Conservation (phyloP, 106 monocot species). For the Allium fistulosum region DNA sequence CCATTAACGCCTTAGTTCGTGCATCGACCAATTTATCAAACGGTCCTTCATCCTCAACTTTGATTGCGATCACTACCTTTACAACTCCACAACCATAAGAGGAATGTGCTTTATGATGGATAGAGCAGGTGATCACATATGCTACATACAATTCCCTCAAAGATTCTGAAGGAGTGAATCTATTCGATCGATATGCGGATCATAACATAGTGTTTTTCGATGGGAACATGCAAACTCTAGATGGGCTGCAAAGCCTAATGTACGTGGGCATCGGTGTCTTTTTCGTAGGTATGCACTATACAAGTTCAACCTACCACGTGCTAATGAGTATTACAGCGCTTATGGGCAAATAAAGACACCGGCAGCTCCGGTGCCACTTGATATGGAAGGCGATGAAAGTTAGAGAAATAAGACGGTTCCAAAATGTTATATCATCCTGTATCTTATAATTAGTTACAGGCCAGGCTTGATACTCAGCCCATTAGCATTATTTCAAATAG, state of each 20-base stretch:
- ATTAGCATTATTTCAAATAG: neutral
- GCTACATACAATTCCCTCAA: constrained; percentile 93
- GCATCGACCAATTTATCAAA: constrained; percentile 89
- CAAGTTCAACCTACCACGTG: constrained; percentile 67
- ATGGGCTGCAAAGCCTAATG: constrained; percentile 67
- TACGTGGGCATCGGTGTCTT: constrained; percentile 79
- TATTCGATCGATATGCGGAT: constrained; percentile 90
- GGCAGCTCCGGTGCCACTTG: constrained; percentile 20
- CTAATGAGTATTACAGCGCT: neutral
- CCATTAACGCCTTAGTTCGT: constrained; percentile 89
- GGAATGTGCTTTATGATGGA: constrained; percentile 99
- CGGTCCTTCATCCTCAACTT: constrained; percentile 93
- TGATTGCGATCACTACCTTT: constrained; percentile 97
- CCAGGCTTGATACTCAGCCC: neutral
- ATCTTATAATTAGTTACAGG: too few species aligned
- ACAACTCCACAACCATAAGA: constrained; percentile 70
- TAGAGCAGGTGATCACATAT: constrained; percentile 82
- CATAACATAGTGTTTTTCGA: constrained; percentile 99
- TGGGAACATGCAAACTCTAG: constrained; percentile 97
- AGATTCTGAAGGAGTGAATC: constrained; percentile 91
- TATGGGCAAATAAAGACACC: constrained; percentile 22
- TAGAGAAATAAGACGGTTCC: too few species aligned
- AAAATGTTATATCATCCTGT: too few species aligned
- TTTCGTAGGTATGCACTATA: constrained; percentile 76
- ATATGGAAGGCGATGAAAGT: too few species aligned